These are phyloP conservation scores for Sphaerosporella brunnea DNA, from an alignment of 495 filamentous ascomycete genomes.

Conservation along the genomic window DNA sequence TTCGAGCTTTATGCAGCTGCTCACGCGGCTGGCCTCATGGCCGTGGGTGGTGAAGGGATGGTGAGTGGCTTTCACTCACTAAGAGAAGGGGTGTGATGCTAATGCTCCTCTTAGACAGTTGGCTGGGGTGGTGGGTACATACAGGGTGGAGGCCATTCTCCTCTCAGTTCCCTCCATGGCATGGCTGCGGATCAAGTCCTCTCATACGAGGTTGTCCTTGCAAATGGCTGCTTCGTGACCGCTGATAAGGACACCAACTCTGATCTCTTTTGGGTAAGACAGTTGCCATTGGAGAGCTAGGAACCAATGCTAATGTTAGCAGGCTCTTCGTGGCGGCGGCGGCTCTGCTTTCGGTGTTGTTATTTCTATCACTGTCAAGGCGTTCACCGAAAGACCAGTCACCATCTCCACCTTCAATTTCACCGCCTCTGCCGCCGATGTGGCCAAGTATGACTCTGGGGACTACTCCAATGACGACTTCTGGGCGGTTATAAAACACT, in stretches of 20 bases:
- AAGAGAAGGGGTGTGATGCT: not conserved
- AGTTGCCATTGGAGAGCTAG: too few relatives aligned
- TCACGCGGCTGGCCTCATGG: conserved; percentile 31
- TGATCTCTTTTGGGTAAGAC: conserved; percentile 48
- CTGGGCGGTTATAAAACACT: conserved; percentile 35
- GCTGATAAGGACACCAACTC: conserved; percentile 34
- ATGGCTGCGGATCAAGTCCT: conserved; percentile 39
- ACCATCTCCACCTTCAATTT: conserved; percentile 32
- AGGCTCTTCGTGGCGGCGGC: conserved; percentile 43
- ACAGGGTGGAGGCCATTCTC: conserved; percentile 44
- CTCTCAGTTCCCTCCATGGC: conserved; percentile 36
- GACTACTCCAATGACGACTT: conserved; percentile 29
- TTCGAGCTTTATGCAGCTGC: conserved; percentile 35
- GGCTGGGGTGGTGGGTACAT: conserved; percentile 34
- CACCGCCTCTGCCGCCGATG: conserved; percentile 22
- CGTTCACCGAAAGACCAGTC: conserved; percentile 29
- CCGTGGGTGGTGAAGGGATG: conserved; percentile 34
- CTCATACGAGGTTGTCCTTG: conserved; percentile 39
- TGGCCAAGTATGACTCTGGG: conserved; percentile 11
- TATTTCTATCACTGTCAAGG: conserved; percentile 34
- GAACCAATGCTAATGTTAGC: too few relatives aligned
- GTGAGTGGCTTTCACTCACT: too few relatives aligned
- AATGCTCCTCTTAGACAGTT: conserved; percentile 26
- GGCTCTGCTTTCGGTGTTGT: conserved; percentile 39
- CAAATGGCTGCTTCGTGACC: conserved; percentile 36